phyloP scores from a whole-genome alignment of 2,329 filamentous ascomycete species.

The Plectosphaerella sp. region DNA sequence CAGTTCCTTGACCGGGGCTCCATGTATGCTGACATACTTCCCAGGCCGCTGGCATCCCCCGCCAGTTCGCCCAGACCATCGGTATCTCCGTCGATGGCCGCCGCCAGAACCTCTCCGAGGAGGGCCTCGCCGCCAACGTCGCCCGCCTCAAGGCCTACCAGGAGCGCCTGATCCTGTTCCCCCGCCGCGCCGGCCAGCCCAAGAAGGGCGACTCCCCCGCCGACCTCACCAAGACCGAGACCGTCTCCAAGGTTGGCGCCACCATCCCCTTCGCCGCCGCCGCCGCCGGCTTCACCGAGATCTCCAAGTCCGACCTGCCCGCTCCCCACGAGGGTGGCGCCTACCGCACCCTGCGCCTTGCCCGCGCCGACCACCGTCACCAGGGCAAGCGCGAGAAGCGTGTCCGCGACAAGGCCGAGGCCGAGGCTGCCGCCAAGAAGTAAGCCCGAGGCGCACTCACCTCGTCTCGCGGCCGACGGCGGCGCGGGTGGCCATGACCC shows the following conservation, averaged over 20 bases:
- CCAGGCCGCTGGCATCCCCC: conserved; percentile 91
- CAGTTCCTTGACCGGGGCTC: conserved; percentile 12
- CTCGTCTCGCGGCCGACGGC: no score
- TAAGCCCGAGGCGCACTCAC: conserved; percentile 42
- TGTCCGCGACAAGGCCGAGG: conserved; percentile 80
- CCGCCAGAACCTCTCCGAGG: conserved; percentile 95
- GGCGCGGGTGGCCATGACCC: no score
- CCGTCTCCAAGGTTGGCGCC: conserved; percentile 49
- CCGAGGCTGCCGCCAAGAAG: conserved; percentile 75
- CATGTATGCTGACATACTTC: conserved; percentile 4
- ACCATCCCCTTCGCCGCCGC: conserved; percentile 70
- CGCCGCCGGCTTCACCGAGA: conserved; percentile 62
- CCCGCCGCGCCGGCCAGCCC: conserved; percentile 86
- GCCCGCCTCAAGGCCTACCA: conserved; percentile 97
- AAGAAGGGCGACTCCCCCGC: conserved; percentile 85
- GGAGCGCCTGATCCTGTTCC: conserved; percentile 94
- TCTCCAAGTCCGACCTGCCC: conserved; percentile 79
- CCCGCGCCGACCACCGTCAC: conserved; percentile 78
- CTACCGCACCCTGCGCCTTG: conserved; percentile 79
- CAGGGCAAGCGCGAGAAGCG: conserved; percentile 90
- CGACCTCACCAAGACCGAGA: conserved; percentile 65
- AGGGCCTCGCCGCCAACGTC: conserved; percentile 91
- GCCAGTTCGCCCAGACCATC: conserved; percentile 90
- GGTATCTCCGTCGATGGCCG: conserved; percentile 96
- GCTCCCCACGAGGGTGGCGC: conserved; percentile 75